Evolutionary conservation across 345 rosid genomes (phyloP), one percentile per base, ranked within the genome.

Genomic region (Citrus maxima): DNA sequence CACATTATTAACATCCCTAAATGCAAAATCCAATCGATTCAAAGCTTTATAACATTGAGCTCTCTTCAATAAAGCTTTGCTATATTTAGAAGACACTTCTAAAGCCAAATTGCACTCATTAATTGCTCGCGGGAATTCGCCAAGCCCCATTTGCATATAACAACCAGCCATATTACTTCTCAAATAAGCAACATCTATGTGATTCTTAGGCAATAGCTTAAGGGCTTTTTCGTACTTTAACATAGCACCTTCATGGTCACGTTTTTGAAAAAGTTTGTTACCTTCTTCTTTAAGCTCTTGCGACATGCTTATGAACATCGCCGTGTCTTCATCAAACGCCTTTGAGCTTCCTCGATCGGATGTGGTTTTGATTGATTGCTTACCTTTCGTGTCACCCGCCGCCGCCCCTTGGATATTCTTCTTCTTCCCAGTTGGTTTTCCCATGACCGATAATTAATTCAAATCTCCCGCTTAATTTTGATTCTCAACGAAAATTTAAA

Each of bases 251-350:
- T 96, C 99, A 70, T 90, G 90, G 83, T 96, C 99, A 55, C 89
- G 93, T 82, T 90, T 94, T 80, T 92, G 98, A 71, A 84, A 88
- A 14, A 96, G 89, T 79, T 82, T 89, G 82, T 88, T 96, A 21
- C 99, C 99, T 94, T 96, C 99, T 78, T 96, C 99, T 81, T 96
- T 96, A 70, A 94, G 93, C 87, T 96, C 99, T 71, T 90, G 88
- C 4, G 99, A 91, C 93, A 94, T 86, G 88, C 79, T 87, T 40
- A 94, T 94, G 87, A 96, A 96, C 66, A 94, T 86, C 64, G 91
- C 97, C 56, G 97, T 96, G 87, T 96, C 98, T 68, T 94, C 98
- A 80, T 96, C 99, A 34, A 96, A 85, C 16, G 95, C 88, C 69
- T 90, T 96, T 7, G 98, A 87, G 51, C 87, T 74, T 5, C 66